Percentiles rank a stretch among this genome's conserved stretches.
Evolutionary conservation across 129 eudicot genomes (phyloP).

Genomic region (Artemisia tridentata): DNA sequence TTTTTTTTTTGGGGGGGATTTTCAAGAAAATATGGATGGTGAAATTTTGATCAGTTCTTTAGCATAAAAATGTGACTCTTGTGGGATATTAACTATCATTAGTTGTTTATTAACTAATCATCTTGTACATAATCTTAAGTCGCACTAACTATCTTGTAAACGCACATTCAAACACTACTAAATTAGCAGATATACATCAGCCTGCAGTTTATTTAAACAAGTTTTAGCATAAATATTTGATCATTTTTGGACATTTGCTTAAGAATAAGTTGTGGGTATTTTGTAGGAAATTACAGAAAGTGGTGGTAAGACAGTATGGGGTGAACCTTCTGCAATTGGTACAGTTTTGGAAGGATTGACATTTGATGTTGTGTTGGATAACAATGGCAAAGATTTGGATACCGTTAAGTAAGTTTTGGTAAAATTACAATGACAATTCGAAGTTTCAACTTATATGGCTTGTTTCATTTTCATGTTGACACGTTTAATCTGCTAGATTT

Average conservation of each 20-base stretch:
- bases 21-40: background rate
- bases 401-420: slow-evolving; percentile 62
- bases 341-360: slow-evolving; percentile 73
- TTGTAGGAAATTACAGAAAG: slow-evolving; percentile 85
- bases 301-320: slow-evolving; percentile 96
- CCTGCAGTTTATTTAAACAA: background rate
- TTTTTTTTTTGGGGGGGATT: background rate
- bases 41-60: background rate
- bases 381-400: slow-evolving; percentile 98
- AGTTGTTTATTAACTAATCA: no score
- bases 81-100: background rate
- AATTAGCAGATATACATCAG: no score
- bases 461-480: background rate
- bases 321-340: slow-evolving; percentile 75
- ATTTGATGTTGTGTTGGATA: slow-evolving; percentile 89
- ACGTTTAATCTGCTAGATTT: background rate
- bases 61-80: background rate
- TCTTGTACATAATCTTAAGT: no score
- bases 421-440: background rate
- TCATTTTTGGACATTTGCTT: background rate
- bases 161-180: background rate
- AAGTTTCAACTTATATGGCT: slow-evolving; percentile 3
- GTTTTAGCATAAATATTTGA: background rate
- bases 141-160: no score
- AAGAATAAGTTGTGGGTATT: background rate